phyloP scores from a whole-genome alignment of 352 stramenopile genomes.

The Globisporangium paroecandrum region DNA sequence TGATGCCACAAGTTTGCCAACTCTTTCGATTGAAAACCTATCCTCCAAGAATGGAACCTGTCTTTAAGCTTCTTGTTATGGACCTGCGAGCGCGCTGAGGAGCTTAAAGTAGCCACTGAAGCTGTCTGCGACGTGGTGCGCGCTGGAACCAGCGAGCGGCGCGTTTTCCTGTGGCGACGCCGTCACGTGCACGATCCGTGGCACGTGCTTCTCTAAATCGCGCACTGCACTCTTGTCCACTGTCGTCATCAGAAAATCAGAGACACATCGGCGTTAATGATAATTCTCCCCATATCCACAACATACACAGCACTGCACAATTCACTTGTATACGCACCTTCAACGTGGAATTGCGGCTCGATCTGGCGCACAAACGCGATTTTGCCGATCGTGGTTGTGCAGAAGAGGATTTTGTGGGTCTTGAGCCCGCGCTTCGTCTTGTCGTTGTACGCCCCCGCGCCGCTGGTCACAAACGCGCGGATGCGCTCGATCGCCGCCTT shows the following conservation, averaged over 20 bases:
- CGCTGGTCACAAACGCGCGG: slow-evolving; percentile 39
- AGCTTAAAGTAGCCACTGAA: slow-evolving; percentile 70
- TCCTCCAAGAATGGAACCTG: not conserved
- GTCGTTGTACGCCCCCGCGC: slow-evolving; percentile 24
- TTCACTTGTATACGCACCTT: slow-evolving; percentile 43
- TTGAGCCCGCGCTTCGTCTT: slow-evolving; percentile 32
- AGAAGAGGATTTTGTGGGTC: slow-evolving; percentile 79
- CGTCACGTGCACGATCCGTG: slow-evolving; percentile 64
- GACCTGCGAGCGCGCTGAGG: slow-evolving; percentile 26
- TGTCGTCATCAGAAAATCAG: slow-evolving; percentile 15
- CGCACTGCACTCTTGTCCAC: slow-evolving; percentile 51
- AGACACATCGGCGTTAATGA: slow-evolving; percentile 8
- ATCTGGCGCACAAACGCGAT: slow-evolving; percentile 86
- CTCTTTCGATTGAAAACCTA: not conserved
- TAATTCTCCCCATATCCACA: not conserved
- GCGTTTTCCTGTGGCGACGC: slow-evolving; percentile 24
- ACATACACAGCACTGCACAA: not conserved
- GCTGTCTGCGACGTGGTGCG: slow-evolving; percentile 64
- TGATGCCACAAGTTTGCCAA: not conserved
- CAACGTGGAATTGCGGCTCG: slow-evolving; percentile 76
- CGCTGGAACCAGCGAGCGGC: slow-evolving; percentile 20
- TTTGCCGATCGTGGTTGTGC: slow-evolving; percentile 69
- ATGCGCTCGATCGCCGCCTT: slow-evolving; percentile 33
- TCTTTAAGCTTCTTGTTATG: not conserved
- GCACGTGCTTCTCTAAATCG: slow-evolving; percentile 75